Base-by-base conservation (phyloP, 495 filamentous ascomycete genomes). In the Aspergillus leporis region DNA sequence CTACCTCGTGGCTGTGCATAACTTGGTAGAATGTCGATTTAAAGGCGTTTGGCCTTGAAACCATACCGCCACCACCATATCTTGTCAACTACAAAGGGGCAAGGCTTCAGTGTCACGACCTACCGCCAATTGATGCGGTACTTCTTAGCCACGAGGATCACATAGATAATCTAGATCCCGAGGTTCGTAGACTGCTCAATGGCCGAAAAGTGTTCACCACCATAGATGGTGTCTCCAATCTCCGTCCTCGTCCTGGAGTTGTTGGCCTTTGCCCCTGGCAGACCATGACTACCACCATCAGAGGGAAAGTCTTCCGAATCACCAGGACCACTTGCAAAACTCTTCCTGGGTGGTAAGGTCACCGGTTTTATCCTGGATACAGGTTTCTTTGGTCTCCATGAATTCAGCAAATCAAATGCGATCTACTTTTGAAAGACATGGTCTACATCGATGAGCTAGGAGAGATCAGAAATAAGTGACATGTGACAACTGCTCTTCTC, bases 371-470 rank as follows among this genome's bases (percentile, higher is more conserved):
- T 83, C 21, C 7, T 83, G 12, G 69, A 74, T 0, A 51, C 67
- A 0, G 58, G 61, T 0, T 66, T 65, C 0, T 81, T 83, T 48
- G 81, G 78, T 3, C 25, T 51, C 3, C 60, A 62, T 4, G 22
- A 13, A 23, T 63, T 73, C 28, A 78, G 77, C 7, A 56, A 54
- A 4, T 80, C 78, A 6, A 82, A 82, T 52, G 80, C 73, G 2
- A 72, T 84, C 22, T 84, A 78, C 56, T 80, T 84, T 77, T 78
- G 0, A 81, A 80, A 4, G 81, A 84, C 54, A 84, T 80, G 1
- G 68, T 83, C 3, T 80, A 82, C 58, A 61, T 82, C 18, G 62
- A 70, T 0, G 78, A 80, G 52, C 59, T 82, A n/a, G 57, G 53
- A 1, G 30, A 40, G 1, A 70, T 73, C 16, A 34, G 52, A 1